Base-by-base conservation (phyloP, 371 early-diverging fungal species). In the Sporodiniella umbellata region DNA sequence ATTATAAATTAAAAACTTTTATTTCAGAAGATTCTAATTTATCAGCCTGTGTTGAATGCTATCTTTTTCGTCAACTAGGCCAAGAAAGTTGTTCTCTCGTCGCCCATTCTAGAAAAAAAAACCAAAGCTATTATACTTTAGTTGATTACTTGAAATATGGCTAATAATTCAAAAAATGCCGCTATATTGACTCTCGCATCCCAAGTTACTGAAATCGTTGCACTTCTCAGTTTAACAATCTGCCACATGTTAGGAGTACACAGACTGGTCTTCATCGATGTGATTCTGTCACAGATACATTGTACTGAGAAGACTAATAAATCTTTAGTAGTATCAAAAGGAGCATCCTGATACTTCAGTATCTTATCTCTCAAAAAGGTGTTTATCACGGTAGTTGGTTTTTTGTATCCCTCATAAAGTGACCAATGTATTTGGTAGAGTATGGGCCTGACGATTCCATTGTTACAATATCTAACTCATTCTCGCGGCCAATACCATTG, bases 341-440 rank as follows among this genome's bases (percentile, higher is more conserved):
- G 42, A 15, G 48, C 43, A 35, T 42, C 15, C 5, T 46, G 49
- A 26, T 48, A 55, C 38, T 48, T 48, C 10, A 44, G 48, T 37
- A 55, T 44, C 43, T 55, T 49, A 30, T 48, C 18, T 48, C 49
- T 43, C 17, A 55, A 43, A 37, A 44, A 55, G 30, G 48, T 55
- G 15, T 0, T 54, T 25, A 35, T 23, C 48, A 42, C 42, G 42
- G 42, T 33, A 14, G 48, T 54, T 22, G 43, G 25, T 22, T 48
- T 54, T 43, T 5, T 15, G 48, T 54, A 18, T 54, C 46, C 21
- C 15, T 24, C 8, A 53, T 28, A 2, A 47, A 46, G 21, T 46
- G 46, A 8, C 46, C 40, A 46, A 46, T 53, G 30, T 53, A 15
- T 39, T 40, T 42, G 31, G 18, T 35, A 48, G 47, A 53, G 33